phyloP scores from a whole-genome alignment of 352 stramenopile genomes.

The Elongisporangium prolatum region DNA sequence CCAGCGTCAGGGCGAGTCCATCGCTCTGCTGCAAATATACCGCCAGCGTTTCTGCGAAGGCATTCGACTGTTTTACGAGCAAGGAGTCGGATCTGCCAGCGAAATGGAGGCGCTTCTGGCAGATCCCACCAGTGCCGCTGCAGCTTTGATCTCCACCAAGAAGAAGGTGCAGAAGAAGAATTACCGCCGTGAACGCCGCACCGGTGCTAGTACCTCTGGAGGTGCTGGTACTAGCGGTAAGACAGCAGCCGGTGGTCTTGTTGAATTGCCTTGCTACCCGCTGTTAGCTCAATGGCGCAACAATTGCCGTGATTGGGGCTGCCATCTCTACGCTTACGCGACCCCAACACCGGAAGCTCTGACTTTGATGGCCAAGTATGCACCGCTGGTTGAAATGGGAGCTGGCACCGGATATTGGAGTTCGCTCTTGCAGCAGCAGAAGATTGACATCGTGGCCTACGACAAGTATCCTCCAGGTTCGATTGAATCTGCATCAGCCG shows the following conservation, averaged over 20 bases:
- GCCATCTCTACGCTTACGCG: constrained; percentile 68
- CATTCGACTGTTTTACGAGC: constrained; percentile 74
- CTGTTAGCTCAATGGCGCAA: constrained; percentile 70
- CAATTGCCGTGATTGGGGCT: constrained; percentile 75
- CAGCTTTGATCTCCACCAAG: constrained; percentile 22
- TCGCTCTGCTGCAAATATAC: constrained; percentile 52
- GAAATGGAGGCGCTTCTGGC: constrained; percentile 72
- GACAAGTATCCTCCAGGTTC: constrained; percentile 44
- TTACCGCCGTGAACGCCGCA: constrained; percentile 38
- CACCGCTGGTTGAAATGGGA: constrained; percentile 83
- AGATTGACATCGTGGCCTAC: constrained; percentile 75
- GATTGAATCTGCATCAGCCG: constrained; percentile 1
- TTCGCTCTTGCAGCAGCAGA: constrained; percentile 50
- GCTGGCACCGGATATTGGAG: constrained; percentile 90
- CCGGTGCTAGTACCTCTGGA: constrained; percentile 11
- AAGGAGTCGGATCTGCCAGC: constrained; percentile 66
- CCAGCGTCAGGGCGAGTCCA: constrained; percentile 21
- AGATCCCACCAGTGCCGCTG: constrained; percentile 22
- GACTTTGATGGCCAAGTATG: constrained; percentile 36
- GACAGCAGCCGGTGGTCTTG: constrained; percentile 10
- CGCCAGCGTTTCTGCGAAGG: constrained; percentile 62
- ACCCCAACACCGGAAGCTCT: constrained; percentile 58
- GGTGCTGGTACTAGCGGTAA: constrained; percentile 2
- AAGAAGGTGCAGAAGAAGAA: constrained; percentile 65
- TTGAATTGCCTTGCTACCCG: constrained; percentile 58